phyloP scores from a whole-genome alignment of 495 filamentous ascomycete genomes.

The Cryomyces antarcticus region DNA sequence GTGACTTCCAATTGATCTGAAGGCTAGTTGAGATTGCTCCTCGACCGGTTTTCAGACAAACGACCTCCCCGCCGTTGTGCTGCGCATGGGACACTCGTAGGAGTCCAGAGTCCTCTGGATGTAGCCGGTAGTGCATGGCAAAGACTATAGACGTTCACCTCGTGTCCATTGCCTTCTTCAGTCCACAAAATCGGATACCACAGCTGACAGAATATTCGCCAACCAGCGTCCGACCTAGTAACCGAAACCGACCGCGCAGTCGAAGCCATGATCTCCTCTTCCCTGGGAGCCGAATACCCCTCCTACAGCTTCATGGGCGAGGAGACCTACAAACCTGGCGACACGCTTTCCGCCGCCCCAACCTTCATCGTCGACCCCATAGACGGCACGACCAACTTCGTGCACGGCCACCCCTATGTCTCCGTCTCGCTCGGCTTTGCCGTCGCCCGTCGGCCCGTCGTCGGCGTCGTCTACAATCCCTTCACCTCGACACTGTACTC shows the following conservation, averaged over 20 bases:
- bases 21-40: too few species aligned
- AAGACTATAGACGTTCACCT: too few species aligned
- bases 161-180: too few species aligned
- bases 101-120: too few species aligned
- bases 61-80: too few species aligned
- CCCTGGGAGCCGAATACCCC: slow-evolving; percentile 44
- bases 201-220: too few species aligned
- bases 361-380: slow-evolving; percentile 85
- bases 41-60: too few species aligned
- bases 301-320: slow-evolving; percentile 58
- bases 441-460: slow-evolving; percentile 35
- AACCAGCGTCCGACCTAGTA: slow-evolving; percentile 48
- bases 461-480: slow-evolving; percentile 78
- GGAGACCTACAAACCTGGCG: slow-evolving; percentile 59
- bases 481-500: slow-evolving; percentile 47
- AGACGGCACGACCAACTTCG: slow-evolving; percentile 79
- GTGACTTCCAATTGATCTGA: too few species aligned
- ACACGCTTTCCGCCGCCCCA: slow-evolving; percentile 40
- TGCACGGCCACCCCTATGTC: slow-evolving; percentile 61
- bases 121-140: too few species aligned
- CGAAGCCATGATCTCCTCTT: slow-evolving; percentile 48
- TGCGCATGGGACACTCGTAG: too few species aligned
- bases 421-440: slow-evolving; percentile 69
- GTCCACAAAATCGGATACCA: too few species aligned
- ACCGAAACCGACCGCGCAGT: slow-evolving; percentile 75